Percentiles rank a stretch among this genome's conserved stretches.
Evolutionary conservation across 75 land plant genomes (phyloP).

Genomic region (Cryptomeria japonica): DNA sequence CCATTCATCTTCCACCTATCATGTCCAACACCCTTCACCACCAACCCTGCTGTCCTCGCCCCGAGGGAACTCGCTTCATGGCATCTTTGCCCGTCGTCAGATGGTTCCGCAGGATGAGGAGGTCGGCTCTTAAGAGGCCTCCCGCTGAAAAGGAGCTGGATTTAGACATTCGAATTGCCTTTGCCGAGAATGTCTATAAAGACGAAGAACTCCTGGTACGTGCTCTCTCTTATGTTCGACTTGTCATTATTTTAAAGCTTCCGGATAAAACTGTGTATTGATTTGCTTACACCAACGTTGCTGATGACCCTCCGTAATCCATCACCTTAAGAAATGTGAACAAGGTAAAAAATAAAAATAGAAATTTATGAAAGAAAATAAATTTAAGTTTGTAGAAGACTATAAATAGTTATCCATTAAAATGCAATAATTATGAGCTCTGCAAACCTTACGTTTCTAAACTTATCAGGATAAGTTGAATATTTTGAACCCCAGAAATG

Average conservation of each 20-base stretch:
- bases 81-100: conserved; percentile 25
- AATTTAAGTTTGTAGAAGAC: no score
- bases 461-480: not conserved
- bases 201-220: conserved; percentile 59
- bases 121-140: conserved; percentile 18
- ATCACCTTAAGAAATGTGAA: no score
- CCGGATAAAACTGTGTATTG: not conserved
- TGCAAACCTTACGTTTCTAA: no score
- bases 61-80: not conserved
- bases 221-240: not conserved
- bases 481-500: not conserved
- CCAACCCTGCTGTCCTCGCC: not conserved
- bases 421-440: no score
- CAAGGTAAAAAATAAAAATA: no score
- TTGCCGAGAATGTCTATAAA: conserved; percentile 59
- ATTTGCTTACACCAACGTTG: no score
- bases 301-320: no score
- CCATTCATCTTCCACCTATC: not conserved
- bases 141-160: conserved; percentile 48
- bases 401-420: no score
- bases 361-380: no score
- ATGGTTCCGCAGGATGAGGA: conserved; percentile 32
- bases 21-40: not conserved
- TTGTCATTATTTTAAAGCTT: not conserved
- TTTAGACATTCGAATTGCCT: conserved; percentile 49